phyloP scores from a whole-genome alignment of 2,329 filamentous ascomycete genomes.

The Metarhizium robertsii region DNA sequence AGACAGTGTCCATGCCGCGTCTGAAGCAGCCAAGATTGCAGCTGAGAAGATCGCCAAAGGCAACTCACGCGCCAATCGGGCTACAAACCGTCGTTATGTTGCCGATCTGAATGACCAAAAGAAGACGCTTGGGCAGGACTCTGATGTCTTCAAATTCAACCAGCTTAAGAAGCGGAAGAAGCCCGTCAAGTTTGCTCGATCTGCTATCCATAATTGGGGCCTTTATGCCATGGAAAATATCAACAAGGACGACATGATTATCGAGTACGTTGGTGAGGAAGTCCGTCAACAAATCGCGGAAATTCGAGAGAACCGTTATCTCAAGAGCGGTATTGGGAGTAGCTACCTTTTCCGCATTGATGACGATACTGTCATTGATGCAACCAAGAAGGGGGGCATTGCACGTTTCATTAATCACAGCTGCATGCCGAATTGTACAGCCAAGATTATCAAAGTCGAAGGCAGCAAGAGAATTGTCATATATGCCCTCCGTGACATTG shows the following conservation, averaged over 20 bases:
- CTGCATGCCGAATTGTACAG: conserved; percentile 96
- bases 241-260: conserved; percentile 96
- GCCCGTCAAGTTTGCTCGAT: conserved; percentile 93
- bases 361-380: conserved; percentile 94
- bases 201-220: conserved; percentile 98
- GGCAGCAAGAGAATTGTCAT: conserved; percentile 98
- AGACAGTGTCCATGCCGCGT: conserved; percentile 55
- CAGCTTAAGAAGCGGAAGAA: conserved; percentile 99
- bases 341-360: conserved; percentile 98
- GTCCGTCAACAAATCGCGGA: conserved; percentile 97
- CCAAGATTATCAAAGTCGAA: conserved; percentile 98
- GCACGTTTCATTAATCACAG: conserved; percentile 98
- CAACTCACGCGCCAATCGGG: conserved; percentile 86
- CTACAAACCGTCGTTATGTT: conserved; percentile 88
- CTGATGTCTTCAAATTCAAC: conserved; percentile 93
- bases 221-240: conserved; percentile 98
- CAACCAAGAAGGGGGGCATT: conserved; percentile 96
- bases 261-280: conserved; percentile 97
- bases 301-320: conserved; percentile 81
- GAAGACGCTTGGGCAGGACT: conserved; percentile 71
- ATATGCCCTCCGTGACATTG: conserved; percentile 92
- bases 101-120: conserved; percentile 95
- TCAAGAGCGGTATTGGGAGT: conserved; percentile 93
- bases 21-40: conserved; percentile 62
- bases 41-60: conserved; percentile 79